These are phyloP conservation scores for Panaeolus papilionaceus DNA, from an alignment of 768 basidiomycete genomes.

Conservation along the genomic window DNA sequence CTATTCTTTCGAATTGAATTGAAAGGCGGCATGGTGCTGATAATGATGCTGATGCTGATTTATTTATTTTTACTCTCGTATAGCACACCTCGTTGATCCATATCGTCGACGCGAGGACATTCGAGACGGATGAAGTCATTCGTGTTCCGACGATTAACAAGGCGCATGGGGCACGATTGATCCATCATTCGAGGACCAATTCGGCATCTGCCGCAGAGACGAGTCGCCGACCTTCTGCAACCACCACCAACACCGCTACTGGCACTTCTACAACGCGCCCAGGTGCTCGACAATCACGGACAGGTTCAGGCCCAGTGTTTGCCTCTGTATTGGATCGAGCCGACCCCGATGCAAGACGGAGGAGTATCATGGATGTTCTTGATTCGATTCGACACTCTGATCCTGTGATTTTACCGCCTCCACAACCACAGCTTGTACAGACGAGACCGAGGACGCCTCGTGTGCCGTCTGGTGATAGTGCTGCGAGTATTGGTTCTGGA, in stretches of 20 bases:
- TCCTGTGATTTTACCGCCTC: neutral
- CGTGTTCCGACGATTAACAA: conserved; percentile 53
- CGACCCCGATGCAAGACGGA: neutral
- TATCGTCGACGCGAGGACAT: conserved; percentile 86
- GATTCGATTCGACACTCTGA: neutral
- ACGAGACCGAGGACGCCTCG: conserved; percentile 6
- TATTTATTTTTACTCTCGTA: neutral
- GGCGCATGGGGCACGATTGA: neutral
- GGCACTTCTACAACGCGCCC: neutral
- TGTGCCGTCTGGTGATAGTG: neutral
- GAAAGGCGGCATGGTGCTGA: neutral
- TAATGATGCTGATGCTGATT: neutral
- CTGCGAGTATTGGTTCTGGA: neutral
- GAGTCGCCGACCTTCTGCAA: conserved; percentile 18
- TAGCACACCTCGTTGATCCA: conserved; percentile 87
- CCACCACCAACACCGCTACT: neutral
- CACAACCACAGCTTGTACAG: neutral
- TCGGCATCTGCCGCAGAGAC: conserved; percentile 12
- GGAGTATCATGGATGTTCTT: neutral
- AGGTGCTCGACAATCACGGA: neutral
- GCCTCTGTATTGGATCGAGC: neutral
- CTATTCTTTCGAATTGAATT: neutral
- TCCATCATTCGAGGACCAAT: neutral
- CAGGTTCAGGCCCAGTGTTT: no score
- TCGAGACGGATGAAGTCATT: conserved; percentile 76